Percentiles rank a stretch among this genome's conserved stretches.
phyloP scores from a whole-genome alignment of 108 stramenopile species.

The Asterionellopsis glacialis region DNA sequence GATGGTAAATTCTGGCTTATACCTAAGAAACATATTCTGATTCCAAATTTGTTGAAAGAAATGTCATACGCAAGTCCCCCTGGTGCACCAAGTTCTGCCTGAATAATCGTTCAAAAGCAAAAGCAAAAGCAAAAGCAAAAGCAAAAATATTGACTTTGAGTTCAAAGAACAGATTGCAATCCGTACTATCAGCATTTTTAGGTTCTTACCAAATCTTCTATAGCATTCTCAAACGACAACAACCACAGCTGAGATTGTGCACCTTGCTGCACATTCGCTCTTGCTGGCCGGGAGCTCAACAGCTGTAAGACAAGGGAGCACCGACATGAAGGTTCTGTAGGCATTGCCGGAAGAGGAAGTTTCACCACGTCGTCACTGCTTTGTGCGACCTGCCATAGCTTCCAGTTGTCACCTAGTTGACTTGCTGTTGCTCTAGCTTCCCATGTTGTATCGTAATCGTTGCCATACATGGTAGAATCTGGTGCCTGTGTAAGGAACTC shows the following conservation, averaged over 20 bases:
- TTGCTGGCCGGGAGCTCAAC: conserved; percentile 53
- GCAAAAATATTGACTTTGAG: background rate
- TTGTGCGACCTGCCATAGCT: conserved; percentile 33
- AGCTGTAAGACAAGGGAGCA: conserved; percentile 65
- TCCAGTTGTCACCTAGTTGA: conserved; percentile 21
- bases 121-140: too few relatives aligned
- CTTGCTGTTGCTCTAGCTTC: background rate
- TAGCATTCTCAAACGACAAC: conserved; percentile 57
- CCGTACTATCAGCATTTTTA: background rate
- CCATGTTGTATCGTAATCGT: background rate
- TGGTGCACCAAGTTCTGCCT: conserved; percentile 65
- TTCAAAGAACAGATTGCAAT: background rate
- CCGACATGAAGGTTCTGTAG: conserved; percentile 62
- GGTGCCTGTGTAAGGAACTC: conserved; percentile 2
- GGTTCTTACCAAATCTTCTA: conserved; percentile 42
- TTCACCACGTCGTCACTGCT: conserved; percentile 12
- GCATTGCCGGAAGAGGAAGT: conserved; percentile 33
- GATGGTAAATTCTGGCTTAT: conserved; percentile 64
- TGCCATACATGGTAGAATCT: conserved; percentile 4
- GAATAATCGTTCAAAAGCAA: background rate
- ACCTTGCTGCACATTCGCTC: conserved; percentile 44
- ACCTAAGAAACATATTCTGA: conserved; percentile 64
- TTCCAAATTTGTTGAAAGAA: conserved; percentile 62
- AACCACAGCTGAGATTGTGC: conserved; percentile 65
- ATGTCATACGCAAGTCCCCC: conserved; percentile 77